Base-by-base conservation (phyloP, 257 asterid species). In the Eucommia ulmoides region DNA sequence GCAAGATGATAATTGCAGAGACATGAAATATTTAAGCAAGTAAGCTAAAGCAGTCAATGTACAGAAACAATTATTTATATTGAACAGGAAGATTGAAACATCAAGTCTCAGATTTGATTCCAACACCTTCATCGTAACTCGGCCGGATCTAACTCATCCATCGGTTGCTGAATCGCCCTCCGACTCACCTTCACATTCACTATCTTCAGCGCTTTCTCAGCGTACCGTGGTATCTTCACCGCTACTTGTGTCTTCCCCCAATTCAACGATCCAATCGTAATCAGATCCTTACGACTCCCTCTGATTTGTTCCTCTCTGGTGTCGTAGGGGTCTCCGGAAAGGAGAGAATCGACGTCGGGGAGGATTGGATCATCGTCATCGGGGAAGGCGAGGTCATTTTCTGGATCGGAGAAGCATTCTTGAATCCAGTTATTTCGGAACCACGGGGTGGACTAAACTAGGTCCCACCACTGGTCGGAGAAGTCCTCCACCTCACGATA, bases 391-490 rank as follows among this genome's bases (percentile, higher is more conserved):
- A 65, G 9, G n/a, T 59, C 78, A 3, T 45, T 15, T 44, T 66
- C 60, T 22, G 76, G 69, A 62, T 77, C 88, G 23, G 77, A 56
- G 53, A 69, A 80, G 78, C 84, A 75, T 48, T 83, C 88, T 1
- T 49, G 73, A 17, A 80, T 79, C 94, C 93, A 84, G 74, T 75
- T 78, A 57, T 75, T 81, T 24, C 80, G 81, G 57, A 83, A 83
- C 71, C 69, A 80, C 1, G 94, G 88, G 16, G 83, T 71, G 23
- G 82, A 74, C 18, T 53, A 73, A 42, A 84, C 79, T 56, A 84
- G 82, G 45, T 70, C 78, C 84, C 92, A 84, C 93, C 94, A 84
- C 59, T 81, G 61, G 33, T 78, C 86, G 57, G 93, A 84, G 63
- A 81, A 84, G 61, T 81, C 94, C 65, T 83, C 93, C 62, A 83